Base-by-base conservation (phyloP, 208 protist species). In the Trypanosoma lewisi region DNA sequence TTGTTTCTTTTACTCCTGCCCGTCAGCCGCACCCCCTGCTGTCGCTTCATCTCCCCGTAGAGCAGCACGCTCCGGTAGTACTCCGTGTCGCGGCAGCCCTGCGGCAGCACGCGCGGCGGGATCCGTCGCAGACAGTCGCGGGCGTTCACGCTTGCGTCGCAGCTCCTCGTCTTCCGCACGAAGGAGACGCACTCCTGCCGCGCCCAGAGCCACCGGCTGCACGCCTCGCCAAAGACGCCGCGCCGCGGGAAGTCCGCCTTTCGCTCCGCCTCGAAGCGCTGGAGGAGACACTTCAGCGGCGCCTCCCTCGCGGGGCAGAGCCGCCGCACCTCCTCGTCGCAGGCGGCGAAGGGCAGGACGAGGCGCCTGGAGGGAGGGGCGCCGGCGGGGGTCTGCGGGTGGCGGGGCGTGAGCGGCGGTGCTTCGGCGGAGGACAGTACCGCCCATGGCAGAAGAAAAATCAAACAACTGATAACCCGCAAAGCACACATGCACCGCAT, bases 51-150 rank as follows among this genome's bases (percentile, higher is more conserved):
- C 63, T 63, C 74, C 4, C 80, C 80, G 23, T 82, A 70, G 42
- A 93, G 70, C 27, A 76, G 51, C n/a, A 93, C 85, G 30, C 77
- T 80, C n/a, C 66, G 67, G 73, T 89, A 90, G 77, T 93, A 93
- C 47, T 66, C 74, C n/a, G 75, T 91, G 54, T 80, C 31, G 37
- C 69, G 73, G 61, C 87, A 93, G 5, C 67, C 55, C 25, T 39
- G 25, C 7, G 83, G 83, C 2, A 90, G 73, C 11, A 70, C 21
- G 6, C 48, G 36, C 2, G 69, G 62, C 1, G 83, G 77, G 0
- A 87, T 61, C 21, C 72, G 67, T 16, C 87, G 87, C 4, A 93
- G 76, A 63, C 83, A 90, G 33, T 91, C 79, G 11, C 83, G 75
- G 11, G 71, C 67, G 1, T 16, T 55, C 39, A 48, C 67, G 0